Evolutionary conservation across 1,139 yeast genomes (phyloP).

Genomic region (Debaryomyces nepalensis): DNA sequence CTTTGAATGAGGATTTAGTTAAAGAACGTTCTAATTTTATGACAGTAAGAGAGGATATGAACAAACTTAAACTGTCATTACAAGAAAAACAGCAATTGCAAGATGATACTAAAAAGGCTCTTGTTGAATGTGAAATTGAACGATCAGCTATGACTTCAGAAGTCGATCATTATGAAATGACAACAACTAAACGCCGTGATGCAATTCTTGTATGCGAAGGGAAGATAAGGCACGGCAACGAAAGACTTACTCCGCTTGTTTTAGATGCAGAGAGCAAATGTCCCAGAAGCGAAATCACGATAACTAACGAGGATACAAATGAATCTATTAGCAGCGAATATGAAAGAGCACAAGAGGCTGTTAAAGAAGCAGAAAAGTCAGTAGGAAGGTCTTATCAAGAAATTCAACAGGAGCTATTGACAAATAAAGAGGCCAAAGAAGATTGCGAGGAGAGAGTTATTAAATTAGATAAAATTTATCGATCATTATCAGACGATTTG

Average conservation of each 20-base stretch:
- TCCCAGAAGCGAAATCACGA: constrained; percentile 31
- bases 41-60: constrained; percentile 13
- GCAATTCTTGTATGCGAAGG: constrained; percentile 19
- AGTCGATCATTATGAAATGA: constrained; percentile 20
- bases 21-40: constrained; percentile 18
- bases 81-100: constrained; percentile 17
- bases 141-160: constrained; percentile 14
- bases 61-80: constrained; percentile 15
- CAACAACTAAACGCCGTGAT: constrained; percentile 17
- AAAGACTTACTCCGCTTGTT: constrained; percentile 26
- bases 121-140: constrained; percentile 20
- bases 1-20: constrained; percentile 34
- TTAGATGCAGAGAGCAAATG: constrained; percentile 40
- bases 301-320: constrained; percentile 38
- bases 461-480: constrained; percentile 29
- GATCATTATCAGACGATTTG: constrained; percentile 38
- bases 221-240: constrained; percentile 23
- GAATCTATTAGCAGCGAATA: constrained; percentile 44
- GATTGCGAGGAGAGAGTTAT: constrained; percentile 31
- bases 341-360: constrained; percentile 34
- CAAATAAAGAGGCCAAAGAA: constrained; percentile 32
- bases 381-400: constrained; percentile 44
- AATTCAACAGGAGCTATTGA: constrained; percentile 38
- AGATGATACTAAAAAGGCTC: constrained; percentile 14
- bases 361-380: constrained; percentile 41